These are phyloP conservation scores for Metahyphopichia silvanorum DNA, from an alignment of 805 yeast species.

Conservation along the genomic window DNA sequence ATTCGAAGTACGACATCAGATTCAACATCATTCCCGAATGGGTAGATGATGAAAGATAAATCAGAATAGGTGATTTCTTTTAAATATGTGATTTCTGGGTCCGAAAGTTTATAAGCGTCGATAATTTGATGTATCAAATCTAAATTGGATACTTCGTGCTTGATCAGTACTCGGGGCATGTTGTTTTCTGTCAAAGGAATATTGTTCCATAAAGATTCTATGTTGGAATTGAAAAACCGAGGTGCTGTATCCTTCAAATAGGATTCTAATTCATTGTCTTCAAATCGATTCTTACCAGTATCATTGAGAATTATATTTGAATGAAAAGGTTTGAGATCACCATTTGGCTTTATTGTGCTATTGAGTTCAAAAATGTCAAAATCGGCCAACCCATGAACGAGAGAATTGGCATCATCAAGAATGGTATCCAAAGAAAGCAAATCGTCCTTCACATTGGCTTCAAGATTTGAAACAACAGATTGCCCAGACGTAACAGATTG, in stretches of 20 bases:
- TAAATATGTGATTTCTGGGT: background rate
- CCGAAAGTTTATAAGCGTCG: slow-evolving; percentile 1
- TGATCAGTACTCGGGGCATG: background rate
- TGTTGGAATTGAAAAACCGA: background rate
- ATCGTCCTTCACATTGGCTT: background rate
- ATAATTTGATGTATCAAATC: background rate
- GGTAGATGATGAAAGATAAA: background rate
- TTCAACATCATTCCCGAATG: background rate
- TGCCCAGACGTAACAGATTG: background rate
- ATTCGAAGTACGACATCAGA: slow-evolving; percentile 5
- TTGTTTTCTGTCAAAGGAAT: background rate
- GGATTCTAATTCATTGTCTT: slow-evolving; percentile 1
- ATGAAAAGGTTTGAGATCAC: slow-evolving; percentile 1
- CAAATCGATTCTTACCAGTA: background rate
- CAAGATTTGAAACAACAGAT: background rate
- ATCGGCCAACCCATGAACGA: slow-evolving; percentile 3
- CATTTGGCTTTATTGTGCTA: too few species aligned
- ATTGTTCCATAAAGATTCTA: slow-evolving; percentile 1
- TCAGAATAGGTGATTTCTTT: slow-evolving; percentile 2
- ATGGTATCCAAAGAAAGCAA: slow-evolving; percentile 1
- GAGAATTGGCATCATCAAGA: slow-evolving; percentile 1
- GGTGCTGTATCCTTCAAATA: background rate
- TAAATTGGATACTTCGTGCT: slow-evolving; percentile 1
- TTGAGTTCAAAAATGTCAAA: slow-evolving; percentile 1
- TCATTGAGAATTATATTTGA: slow-evolving; percentile 1